Base-by-base conservation (phyloP, 169 alveolate species). In the Eimeria necatrix region DNA sequence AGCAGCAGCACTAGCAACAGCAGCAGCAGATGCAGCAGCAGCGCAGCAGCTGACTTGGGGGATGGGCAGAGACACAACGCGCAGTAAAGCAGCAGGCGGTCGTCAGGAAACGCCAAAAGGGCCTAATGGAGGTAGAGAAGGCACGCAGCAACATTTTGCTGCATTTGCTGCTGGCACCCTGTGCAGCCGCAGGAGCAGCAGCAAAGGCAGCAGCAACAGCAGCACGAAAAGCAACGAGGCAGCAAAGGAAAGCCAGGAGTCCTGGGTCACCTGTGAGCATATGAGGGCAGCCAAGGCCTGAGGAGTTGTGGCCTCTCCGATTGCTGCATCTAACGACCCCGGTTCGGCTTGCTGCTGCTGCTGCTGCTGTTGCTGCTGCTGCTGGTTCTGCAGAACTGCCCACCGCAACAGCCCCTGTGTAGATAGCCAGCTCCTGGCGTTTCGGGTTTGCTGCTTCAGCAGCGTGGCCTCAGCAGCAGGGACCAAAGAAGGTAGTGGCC, bases 381-480 rank as follows among this genome's bases (percentile, higher is more conserved):
- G 70, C 70, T 59, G 4, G 1, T 59, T 12, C 70, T 59, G 70
- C 81, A 64, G 52, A 22, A 61, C 51, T 18, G 76, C 71, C 26
- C 76, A 26, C 61, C 83, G 93, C 61, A 59, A 68, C 51, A 26
- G 93, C 32, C 81, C 14, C 64, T 59, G 81, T 0, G 52, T 5
- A 41, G 41, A 32, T 16, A 48, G 26, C 83, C 68, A 64, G 8
- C n/a, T 32, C 4, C 61, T 10, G 10, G 70, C 68, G 26, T 53
- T 61, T 18, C 93, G 80, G 32, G 70, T 85, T 51, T 85, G 93
- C 93, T 49, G 93, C 93, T 61, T 32, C 93, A 46, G 93, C 83
- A 61, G 20, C 64, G 48, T 56, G 7, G 32, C 61, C n/a, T 85
- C 93, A 2, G 64, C 61, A 60, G 64, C 49, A 32, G 83, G 68